Evolutionary conservation across 495 filamentous ascomycete genomes (phyloP), one percentile per base, ranked within the genome.

Genomic region (Cairneyella variabilis): DNA sequence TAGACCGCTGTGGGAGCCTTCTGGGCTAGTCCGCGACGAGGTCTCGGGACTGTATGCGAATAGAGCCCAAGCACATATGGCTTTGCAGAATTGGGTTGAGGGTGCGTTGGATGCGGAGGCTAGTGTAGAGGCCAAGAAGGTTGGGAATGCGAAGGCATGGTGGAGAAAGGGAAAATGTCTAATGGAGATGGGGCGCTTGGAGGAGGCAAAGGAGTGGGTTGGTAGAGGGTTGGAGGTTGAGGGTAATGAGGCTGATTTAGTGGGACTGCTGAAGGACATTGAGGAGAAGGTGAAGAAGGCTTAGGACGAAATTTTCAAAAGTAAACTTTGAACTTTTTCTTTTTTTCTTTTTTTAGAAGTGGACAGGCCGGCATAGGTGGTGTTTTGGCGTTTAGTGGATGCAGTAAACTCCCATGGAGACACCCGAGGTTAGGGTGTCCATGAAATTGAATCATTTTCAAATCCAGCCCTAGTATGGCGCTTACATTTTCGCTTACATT

Each of bases 101-200:
- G 93, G 77, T 3, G 75, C 85, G 20, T 71, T 85, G 3, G 93
- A 98, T 72, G 89, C 88, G n/a, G 84, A 90, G 73, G 72, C 76
- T 4, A 92, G 87, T 62, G 86, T 96, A n/a, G 92, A 96, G 71
- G 80, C 86, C 51, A 96, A 95, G 82, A 75, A 82, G 48, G 73
- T 79, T 38, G 89, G 84, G 25, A 97, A 98, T 70, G 83, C 87
- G 6, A 97, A 97, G 83, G 91, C 85, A 2, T 97, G 91, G 87
- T 97, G 89, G 84, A 72, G 92, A 41, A 72, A 88, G 56, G 91
- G 85, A 8, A 83, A 80, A 72, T 91, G 85, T 68, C 72, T 96
- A 65, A 68, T 83, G 47, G 93, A 98, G 83, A 97, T 97, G 93
- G 85, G 86, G 8, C 68, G 91, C 65, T 72, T 86, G 66, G 83